Evolutionary conservation across 23 red algal genomes (phyloP), one percentile per base, ranked within the genome.

Genomic region (Gracilaria domingensis): DNA sequence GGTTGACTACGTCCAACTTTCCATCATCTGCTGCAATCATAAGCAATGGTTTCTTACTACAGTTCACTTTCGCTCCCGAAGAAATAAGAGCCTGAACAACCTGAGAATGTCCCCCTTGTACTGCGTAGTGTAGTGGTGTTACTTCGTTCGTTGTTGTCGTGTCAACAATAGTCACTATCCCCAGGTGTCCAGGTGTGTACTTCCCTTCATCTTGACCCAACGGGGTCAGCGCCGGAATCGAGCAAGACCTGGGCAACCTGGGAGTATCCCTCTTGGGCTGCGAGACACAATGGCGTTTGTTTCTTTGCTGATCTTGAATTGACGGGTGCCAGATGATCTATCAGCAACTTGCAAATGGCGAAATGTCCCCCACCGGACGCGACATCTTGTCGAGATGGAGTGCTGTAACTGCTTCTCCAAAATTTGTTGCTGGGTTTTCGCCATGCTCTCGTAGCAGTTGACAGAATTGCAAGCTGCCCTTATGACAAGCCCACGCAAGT

Each of bases 341-440:
- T 53, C 42, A 98, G 57, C 13, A 98, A 79, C 66, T 80, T 65
- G 30, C 79, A 88, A 49, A 95, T 75, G 0, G 73, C 34, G 4
- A 58, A 8, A 66, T 76, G 48, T 18, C 93, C 85, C 0, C 93
- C 90, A 9, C 85, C 88, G 16, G 96, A 93, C n/a, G 97, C 93
- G 4, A 93, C 97, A 32, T n/a, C n/a, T n/a, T n/a, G n/a, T n/a
- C n/a, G n/a, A 98, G 53, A 59, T 98, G 97, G 44, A 98, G 70
- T 12, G 93, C 97, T 7, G 93, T 95, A 1, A 98, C 66, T 20
- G 82, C 89, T n/a, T 94, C 93, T 18, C 84, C 95, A 89, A 91
- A 98, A 34, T 82, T 90, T 36, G 85, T 91, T n/a, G 49, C 54
- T 0, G 91, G 36, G 28, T 73, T 90, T 3, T 81, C 97, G 1